Evolutionary conservation across 257 asterid species (phyloP).

Genomic region (Solanum phureja): DNA sequence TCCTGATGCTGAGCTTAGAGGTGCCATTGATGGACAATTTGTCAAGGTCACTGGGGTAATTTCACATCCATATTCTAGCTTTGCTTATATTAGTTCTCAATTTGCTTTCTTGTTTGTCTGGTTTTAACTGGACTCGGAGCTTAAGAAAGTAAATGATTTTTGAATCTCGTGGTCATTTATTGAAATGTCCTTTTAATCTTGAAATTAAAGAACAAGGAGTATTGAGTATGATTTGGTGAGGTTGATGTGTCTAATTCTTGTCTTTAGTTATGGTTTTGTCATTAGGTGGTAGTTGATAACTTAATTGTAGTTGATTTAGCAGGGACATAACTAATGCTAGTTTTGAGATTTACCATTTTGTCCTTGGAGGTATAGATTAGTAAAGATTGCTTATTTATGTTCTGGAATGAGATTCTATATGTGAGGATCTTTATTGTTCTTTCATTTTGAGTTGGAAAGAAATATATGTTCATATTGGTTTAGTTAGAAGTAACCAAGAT

Average conservation of each 20-base stretch:
- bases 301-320: background rate
- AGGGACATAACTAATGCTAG: background rate
- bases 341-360: background rate
- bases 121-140: background rate
- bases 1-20: conserved; percentile 84
- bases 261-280: background rate
- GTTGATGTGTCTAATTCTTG: background rate
- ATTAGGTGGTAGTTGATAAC: background rate
- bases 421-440: background rate
- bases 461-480: background rate
- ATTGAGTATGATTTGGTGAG: background rate
- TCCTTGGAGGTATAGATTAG: background rate
- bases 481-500: background rate
- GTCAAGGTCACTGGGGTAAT: conserved; percentile 99
- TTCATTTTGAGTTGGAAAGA: background rate
- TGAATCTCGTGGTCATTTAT: background rate
- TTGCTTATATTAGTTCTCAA: background rate
- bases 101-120: background rate
- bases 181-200: background rate
- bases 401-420: background rate
- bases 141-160: background rate
- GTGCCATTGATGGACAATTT: conserved; percentile 82
- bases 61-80: background rate
- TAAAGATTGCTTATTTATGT: background rate
- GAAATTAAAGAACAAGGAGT: background rate